Evolutionary conservation across 805 yeast genomes (phyloP).

Genomic region (Candida dajiaensis): DNA sequence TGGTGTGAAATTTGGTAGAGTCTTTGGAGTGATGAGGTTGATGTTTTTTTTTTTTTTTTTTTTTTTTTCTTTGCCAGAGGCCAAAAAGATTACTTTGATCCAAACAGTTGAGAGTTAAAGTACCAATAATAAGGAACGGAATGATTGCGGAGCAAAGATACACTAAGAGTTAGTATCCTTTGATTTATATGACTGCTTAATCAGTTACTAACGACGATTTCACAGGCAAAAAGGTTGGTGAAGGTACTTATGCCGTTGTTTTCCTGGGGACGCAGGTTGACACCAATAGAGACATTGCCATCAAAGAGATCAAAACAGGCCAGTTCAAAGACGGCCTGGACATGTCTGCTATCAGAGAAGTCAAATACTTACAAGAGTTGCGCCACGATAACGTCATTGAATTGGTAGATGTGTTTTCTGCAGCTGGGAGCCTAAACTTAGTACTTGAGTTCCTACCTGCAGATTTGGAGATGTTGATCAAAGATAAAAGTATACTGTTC

Average conservation of each 20-base stretch:
- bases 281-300: slow-evolving; percentile 65
- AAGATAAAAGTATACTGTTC: slow-evolving; percentile 71
- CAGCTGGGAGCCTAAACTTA: slow-evolving; percentile 59
- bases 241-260: slow-evolving; percentile 98
- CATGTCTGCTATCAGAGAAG: slow-evolving; percentile 95
- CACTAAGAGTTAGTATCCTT: slow-evolving; percentile 1
- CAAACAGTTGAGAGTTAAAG: not conserved
- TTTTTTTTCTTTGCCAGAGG: too few relatives aligned
- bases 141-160: slow-evolving; percentile 1
- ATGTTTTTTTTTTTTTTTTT: too few relatives aligned
- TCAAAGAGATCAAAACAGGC: slow-evolving; percentile 92
- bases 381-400: slow-evolving; percentile 79
- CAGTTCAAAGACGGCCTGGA: slow-evolving; percentile 94
- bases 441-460: slow-evolving; percentile 92
- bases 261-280: slow-evolving; percentile 67
- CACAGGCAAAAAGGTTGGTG: slow-evolving; percentile 87
- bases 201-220: not conserved
- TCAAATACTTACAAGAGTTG: slow-evolving; percentile 80
- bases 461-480: slow-evolving; percentile 84
- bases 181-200: not conserved
- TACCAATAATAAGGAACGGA: not conserved
- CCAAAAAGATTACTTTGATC: too few relatives aligned
- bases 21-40: not conserved
- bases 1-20: not conserved
- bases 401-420: slow-evolving; percentile 78